Base-by-base conservation (phyloP, 495 filamentous ascomycete genomes). In the Aspergillus taichungensis region DNA sequence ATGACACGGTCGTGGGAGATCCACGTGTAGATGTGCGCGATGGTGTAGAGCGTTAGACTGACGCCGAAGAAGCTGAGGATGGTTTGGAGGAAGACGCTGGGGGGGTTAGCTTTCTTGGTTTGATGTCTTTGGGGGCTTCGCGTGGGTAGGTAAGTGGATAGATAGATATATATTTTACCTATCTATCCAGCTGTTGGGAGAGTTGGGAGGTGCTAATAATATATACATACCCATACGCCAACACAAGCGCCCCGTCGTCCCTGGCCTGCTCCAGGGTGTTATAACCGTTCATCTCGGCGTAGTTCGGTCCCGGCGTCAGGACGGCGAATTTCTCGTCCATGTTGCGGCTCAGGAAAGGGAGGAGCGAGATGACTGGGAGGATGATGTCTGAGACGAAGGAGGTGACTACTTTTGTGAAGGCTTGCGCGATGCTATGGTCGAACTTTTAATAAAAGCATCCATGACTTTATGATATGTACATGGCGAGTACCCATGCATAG, bases 291-390 rank as follows among this genome's bases (percentile, higher is more conserved):
- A 56, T 57, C 6, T 39, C 8, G 11, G 49, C 57, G 42, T 68
- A 75, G 42, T 78, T 62, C 1, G 76, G 73, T 0, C 85, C 84
- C 5, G 60, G 38, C 13, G 63, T 72, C 37, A 88, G 56, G 6
- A 85, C 76, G 0, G 82, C 78, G 50, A 89, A 89, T 59, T 87
- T 87, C 63, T 84, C 79, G 40, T 83, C 78, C 53, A 89, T 74
- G 56, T 88, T 88, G 35, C 77, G 73, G 49, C 83, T 75, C 39
- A 87, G 60, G 34, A 83, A 83, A 0, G 84, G 75, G 11, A 89
- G 56, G 13, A 88, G 64, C 6, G 82, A 83, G 31, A 89, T 58
- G 6, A 84, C 71, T 8, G 85, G 85, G 29, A 86, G 66, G 10
- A 86, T 61, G 29, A 88, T 73, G 51, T 88, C 85, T 34, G 73